phyloP scores from a whole-genome alignment of 148 eudicot genomes.

The Dianthus caryophyllus region DNA sequence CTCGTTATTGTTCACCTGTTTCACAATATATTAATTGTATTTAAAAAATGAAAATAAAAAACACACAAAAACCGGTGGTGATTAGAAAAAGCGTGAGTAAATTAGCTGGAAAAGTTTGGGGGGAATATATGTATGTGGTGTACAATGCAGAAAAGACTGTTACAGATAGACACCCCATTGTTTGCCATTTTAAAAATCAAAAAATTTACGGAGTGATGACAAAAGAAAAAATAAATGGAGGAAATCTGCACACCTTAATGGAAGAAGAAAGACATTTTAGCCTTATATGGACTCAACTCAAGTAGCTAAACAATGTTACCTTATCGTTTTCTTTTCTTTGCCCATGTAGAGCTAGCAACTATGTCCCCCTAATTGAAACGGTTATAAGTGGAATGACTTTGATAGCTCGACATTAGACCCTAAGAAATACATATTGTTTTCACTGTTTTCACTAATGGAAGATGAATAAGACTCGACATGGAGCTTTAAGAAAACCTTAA shows the following conservation, averaged over 20 bases:
- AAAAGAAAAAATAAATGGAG: too few species aligned
- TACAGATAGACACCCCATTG: conserved; percentile 60
- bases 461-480: too few species aligned
- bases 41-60: too few species aligned
- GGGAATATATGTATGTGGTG: conserved; percentile 38
- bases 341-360: too few species aligned
- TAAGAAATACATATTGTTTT: too few species aligned
- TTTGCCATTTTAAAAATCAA: background rate
- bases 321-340: conserved; percentile 22
- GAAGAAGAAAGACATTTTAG: conserved; percentile 1
- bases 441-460: too few species aligned
- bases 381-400: too few species aligned
- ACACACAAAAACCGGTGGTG: too few species aligned
- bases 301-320: conserved; percentile 13
- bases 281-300: conserved; percentile 28
- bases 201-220: background rate
- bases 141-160: conserved; percentile 38
- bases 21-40: background rate
- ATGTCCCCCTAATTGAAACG: too few species aligned
- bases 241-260: background rate
- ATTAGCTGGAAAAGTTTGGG: conserved; percentile 44
- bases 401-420: too few species aligned
- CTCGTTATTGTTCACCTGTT: conserved; percentile 24
- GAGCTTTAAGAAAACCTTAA: too few species aligned
- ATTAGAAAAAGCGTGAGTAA: too few species aligned